Percentiles rank a stretch among this genome's conserved stretches.
phyloP scores from a whole-genome alignment of 306 rosid species.

The Hippophae gyantsensis region DNA sequence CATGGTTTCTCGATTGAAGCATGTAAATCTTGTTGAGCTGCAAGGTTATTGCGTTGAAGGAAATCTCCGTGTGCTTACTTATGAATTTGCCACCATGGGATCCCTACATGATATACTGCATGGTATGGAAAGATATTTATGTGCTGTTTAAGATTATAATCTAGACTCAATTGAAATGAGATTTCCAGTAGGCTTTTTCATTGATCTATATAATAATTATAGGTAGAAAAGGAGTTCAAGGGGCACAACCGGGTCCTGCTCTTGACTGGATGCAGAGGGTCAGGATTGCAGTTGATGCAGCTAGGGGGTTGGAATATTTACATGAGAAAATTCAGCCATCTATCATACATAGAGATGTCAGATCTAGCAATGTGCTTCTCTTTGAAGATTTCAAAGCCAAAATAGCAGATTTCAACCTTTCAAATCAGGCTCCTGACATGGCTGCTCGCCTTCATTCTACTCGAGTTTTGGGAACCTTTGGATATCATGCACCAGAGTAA shows the following conservation, averaged over 20 bases:
- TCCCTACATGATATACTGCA: constrained; percentile 96
- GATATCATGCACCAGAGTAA: constrained; percentile 56
- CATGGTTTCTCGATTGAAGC: constrained; percentile 86
- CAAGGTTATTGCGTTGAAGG: constrained; percentile 97
- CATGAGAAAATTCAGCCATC: constrained; percentile 46
- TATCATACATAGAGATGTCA: constrained; percentile 40
- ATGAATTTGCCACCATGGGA: constrained; percentile 98
- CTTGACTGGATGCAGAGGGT: constrained; percentile 53
- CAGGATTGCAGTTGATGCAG: constrained; percentile 49
- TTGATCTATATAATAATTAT: neutral
- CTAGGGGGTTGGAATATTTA: constrained; percentile 47
- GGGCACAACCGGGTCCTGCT: constrained; percentile 50
- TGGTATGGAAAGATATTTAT: constrained; percentile 31
- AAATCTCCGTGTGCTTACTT: constrained; percentile 82
- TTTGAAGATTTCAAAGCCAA: constrained; percentile 49
- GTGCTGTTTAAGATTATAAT: neutral
- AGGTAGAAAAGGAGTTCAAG: constrained; percentile 57
- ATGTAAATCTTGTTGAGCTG: constrained; percentile 86
- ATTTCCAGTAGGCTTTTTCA: neutral
- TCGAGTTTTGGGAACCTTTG: constrained; percentile 50
- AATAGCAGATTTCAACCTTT: constrained; percentile 48
- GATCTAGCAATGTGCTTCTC: constrained; percentile 50
- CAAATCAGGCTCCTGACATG: constrained; percentile 54
- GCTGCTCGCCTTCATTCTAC: constrained; percentile 56
- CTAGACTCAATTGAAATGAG: neutral